Base-by-base conservation (phyloP, 805 yeast species). In the Myxozyma vanderwaltii region DNA sequence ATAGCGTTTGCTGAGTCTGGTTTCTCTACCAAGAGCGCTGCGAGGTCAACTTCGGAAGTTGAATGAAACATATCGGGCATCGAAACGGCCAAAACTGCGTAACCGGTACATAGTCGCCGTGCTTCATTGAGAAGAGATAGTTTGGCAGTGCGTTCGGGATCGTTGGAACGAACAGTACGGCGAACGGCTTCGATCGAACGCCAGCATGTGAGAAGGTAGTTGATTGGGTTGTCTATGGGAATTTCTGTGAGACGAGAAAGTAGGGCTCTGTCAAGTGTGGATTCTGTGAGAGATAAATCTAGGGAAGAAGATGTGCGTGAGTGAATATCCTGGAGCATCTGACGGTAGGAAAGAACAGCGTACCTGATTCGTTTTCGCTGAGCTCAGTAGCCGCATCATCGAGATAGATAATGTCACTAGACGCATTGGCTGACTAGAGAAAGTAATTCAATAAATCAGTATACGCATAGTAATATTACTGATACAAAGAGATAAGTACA, bases 181-280 rank as follows among this genome's bases (percentile, higher is more conserved):
- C 74, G 79, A 6, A 70, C 58, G 23, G 71, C 65, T 58, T 68
- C 74, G 0, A 82, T 75, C 29, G 72, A 70, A 3, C 68, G 68
- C 78, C 84, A 84, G 23, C 78, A 71, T 5, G 69, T 67, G 55
- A 71, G 75, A 45, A 85, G 74, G 68, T 82, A 86, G 21, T 76
- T 77, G 53, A 84, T 73, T 0, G 85, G 78, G 19, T 66, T 17
- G 19, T 45, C 55, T 15, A 77, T 72, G 0, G 85, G 86, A 19
- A 69, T 57, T 56, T 82, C 86, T 1, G 84, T 79, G 48, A 84
- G 71, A 13, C 82, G 68, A 56, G 83, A 84, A 69, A 83, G 76
- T 50, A 83, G 76, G 1, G 79, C 72, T 2, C 76, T 73, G 63
- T 84, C 88, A 23, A 82, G 68, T 8, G 59, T 54, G 8, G 53